Evolutionary conservation across 257 asterid species (phyloP).

Genomic region (Mentha longifolia): DNA sequence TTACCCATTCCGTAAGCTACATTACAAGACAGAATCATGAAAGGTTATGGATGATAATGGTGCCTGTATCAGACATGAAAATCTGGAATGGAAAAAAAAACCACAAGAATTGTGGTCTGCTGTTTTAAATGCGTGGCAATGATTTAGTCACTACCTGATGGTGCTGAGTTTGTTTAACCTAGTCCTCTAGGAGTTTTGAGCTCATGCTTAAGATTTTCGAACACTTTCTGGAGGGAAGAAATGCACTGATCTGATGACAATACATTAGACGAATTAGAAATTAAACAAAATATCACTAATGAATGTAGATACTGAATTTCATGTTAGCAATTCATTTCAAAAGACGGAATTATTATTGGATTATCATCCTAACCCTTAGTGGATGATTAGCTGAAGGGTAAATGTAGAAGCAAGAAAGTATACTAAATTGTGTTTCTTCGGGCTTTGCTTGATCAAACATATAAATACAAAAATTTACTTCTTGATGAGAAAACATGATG

Average conservation of each 20-base stretch:
- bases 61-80: not conserved
- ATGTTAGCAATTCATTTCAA: not conserved
- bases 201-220: conserved; percentile 85
- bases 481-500: no score
- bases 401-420: no score
- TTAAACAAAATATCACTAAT: conserved; percentile 2
- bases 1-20: conserved; percentile 86
- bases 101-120: conserved; percentile 7
- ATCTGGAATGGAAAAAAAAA: conserved; percentile 29
- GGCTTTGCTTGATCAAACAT: no score
- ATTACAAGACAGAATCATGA: conserved; percentile 35
- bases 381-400: no score
- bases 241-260: conserved; percentile 71
- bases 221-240: conserved; percentile 83
- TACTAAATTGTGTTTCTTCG: no score
- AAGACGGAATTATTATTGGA: no score
- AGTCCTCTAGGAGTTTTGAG: conserved; percentile 76
- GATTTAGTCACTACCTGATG: conserved; percentile 73
- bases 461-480: no score
- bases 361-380: no score
- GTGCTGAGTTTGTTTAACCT: conserved; percentile 95
- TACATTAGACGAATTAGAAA: conserved; percentile 25
- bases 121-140: no score
- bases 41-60: conserved; percentile 19
- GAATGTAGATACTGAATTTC: not conserved